Conservation (phyloP, 2,329 filamentous ascomycete genomes). For the Orbilia oligospora region DNA sequence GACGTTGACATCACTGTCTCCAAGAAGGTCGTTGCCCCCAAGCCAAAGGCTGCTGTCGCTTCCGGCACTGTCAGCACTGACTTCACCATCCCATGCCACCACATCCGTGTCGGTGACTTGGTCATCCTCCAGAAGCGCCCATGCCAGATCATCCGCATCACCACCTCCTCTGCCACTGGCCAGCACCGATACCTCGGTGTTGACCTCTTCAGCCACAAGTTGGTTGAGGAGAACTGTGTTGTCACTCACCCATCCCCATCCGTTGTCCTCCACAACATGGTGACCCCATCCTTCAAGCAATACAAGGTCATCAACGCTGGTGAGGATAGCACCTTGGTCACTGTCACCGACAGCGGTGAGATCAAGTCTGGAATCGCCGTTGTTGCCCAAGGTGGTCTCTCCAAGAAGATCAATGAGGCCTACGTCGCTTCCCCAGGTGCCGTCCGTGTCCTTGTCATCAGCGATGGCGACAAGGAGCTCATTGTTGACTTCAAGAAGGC, state of each 20-base stretch:
- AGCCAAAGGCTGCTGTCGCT: constrained; percentile 64
- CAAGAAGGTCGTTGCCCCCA: constrained; percentile 66
- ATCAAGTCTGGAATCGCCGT: constrained; percentile 96
- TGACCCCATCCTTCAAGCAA: constrained; percentile 99
- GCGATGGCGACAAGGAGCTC: constrained; percentile 91
- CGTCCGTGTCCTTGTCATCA: constrained; percentile 95
- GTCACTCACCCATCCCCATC: constrained; percentile 96
- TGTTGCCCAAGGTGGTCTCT: constrained; percentile 94
- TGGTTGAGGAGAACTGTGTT: constrained; percentile 98
- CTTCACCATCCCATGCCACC: constrained; percentile 98
- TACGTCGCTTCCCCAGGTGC: constrained; percentile 94
- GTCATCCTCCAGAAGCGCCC: constrained; percentile 98
- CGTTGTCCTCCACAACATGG: constrained; percentile 99
- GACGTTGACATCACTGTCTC: constrained; percentile 71
- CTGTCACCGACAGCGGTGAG: constrained; percentile 99
- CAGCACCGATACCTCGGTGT: constrained; percentile 99
- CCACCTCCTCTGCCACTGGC: constrained; percentile 95
- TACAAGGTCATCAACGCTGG: constrained; percentile 99
- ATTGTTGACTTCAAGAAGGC: constrained; percentile 99
- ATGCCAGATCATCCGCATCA: constrained; percentile 99
- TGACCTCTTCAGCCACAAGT: constrained; percentile 99
- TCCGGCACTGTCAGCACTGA: constrained; percentile 73
- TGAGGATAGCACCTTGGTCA: constrained; percentile 83
- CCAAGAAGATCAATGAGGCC: constrained; percentile 81
- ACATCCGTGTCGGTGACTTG: constrained; percentile 98